phyloP scores from a whole-genome alignment of 176 grass and related monocot species.

The Paspalum notatum region DNA sequence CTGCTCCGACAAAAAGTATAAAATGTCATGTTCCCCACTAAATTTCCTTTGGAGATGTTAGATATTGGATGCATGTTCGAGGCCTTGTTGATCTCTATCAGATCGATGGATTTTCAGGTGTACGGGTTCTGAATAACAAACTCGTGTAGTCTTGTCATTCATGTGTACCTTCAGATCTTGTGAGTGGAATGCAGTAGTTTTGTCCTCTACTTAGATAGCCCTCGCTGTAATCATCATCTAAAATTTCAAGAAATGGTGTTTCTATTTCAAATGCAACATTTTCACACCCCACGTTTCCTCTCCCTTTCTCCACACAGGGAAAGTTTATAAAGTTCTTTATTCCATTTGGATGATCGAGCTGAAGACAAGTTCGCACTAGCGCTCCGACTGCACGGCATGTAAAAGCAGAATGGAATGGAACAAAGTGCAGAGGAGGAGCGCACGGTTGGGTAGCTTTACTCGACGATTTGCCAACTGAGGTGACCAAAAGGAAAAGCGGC shows the following conservation, averaged over 20 bases:
- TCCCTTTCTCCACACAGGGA: too few species aligned
- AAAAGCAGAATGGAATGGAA: constrained; percentile 4
- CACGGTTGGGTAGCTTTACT: constrained; percentile 39
- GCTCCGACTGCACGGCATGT: neutral
- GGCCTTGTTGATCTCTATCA: constrained; percentile 12
- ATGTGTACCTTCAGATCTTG: constrained; percentile 25
- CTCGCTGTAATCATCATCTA: neutral
- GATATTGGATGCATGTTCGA: neutral
- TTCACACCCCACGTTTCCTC: neutral
- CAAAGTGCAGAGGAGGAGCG: constrained; percentile 32
- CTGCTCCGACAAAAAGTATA: neutral
- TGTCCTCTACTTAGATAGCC: neutral
- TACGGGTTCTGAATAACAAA: constrained; percentile 26
- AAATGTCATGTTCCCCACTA: neutral
- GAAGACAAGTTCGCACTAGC: constrained; percentile 32
- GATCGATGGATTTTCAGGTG: constrained; percentile 16
- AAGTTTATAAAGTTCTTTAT: neutral
- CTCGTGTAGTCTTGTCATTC: too few species aligned
- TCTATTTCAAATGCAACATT: neutral
- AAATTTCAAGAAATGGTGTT: neutral
- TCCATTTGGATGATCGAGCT: constrained; percentile 25
- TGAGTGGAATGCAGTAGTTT: neutral
- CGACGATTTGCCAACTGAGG: constrained; percentile 34
- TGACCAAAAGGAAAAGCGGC: constrained; percentile 38
- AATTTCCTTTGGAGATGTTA: neutral